These are phyloP conservation scores for Aspergillus spinulosporus DNA, from an alignment of 2,329 filamentous ascomycete species.

Conservation along the genomic window DNA sequence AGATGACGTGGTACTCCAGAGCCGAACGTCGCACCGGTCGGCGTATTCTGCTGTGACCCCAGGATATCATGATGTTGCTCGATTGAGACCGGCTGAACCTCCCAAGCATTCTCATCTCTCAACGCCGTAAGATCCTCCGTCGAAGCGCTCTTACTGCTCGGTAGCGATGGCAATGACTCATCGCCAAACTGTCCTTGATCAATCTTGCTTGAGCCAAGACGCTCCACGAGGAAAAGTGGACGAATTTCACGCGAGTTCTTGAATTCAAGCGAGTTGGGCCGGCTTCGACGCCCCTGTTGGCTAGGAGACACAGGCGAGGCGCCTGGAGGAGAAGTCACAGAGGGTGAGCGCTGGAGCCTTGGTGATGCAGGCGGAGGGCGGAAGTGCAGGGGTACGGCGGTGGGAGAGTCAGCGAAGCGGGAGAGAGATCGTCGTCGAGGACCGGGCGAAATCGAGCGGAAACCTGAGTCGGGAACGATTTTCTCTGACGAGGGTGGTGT, in stretches of 20 bases:
- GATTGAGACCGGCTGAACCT: slow-evolving; percentile 24
- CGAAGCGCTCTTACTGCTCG: slow-evolving; percentile 52
- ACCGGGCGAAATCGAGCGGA: slow-evolving; percentile 37
- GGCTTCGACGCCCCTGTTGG: slow-evolving; percentile 45
- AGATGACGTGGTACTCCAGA: slow-evolving; percentile 10
- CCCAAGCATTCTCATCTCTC: slow-evolving; percentile 33
- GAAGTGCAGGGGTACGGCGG: slow-evolving; percentile 59
- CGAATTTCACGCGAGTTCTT: slow-evolving; percentile 66
- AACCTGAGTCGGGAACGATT: slow-evolving; percentile 26
- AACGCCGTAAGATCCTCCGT: slow-evolving; percentile 42
- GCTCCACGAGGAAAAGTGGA: slow-evolving; percentile 80
- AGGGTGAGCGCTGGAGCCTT: slow-evolving; percentile 42
- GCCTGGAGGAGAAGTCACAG: slow-evolving; percentile 17
- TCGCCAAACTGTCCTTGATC: slow-evolving; percentile 36
- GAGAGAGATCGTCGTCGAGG: slow-evolving; percentile 33
- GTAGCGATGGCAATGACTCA: slow-evolving; percentile 50
- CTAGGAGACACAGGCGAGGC: slow-evolving; percentile 25
- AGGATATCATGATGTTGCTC: slow-evolving; percentile 48
- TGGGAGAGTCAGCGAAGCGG: slow-evolving; percentile 47
- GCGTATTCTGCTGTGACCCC: slow-evolving; percentile 67
- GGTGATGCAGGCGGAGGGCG: slow-evolving; percentile 53
- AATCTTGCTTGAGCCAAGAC: slow-evolving; percentile 48
- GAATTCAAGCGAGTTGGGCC: slow-evolving; percentile 55
- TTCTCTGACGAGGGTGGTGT: slow-evolving; percentile 35
- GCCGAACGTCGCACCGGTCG: slow-evolving; percentile 59